Evolutionary conservation across 2,329 filamentous ascomycete genomes (phyloP).

Genomic region (Beauveria rudraprayagi): DNA sequence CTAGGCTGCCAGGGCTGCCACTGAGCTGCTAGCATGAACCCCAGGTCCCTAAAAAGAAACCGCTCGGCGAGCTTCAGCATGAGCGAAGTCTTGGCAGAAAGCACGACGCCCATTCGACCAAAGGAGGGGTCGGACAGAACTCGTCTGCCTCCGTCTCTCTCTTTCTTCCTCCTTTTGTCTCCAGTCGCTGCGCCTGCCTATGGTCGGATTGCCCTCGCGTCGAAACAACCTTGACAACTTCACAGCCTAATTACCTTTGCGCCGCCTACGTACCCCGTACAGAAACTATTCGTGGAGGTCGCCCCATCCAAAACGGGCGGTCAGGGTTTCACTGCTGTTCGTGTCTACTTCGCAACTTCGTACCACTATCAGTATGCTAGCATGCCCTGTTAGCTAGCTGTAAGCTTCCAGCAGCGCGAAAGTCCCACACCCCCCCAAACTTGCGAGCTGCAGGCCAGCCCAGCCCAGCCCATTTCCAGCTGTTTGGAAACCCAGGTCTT

Average conservation of each 20-base stretch:
- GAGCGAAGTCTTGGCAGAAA: background rate
- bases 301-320: background rate
- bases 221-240: too few species aligned
- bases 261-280: background rate
- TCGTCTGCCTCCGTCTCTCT: too few species aligned
- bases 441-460: background rate
- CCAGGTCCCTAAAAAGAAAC: slow-evolving; percentile 1
- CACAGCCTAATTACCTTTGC: background rate
- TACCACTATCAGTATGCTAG: too few species aligned
- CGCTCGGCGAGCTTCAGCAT: background rate
- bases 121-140: background rate
- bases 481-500: background rate
- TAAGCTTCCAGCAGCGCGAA: background rate
- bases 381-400: background rate
- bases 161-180: too few species aligned
- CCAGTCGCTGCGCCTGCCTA: too few species aligned
- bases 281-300: too few species aligned
- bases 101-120: background rate
- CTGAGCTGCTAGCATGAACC: background rate
- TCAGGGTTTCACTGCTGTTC: background rate
- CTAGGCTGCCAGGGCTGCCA: background rate
- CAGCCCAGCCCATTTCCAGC: slow-evolving; percentile 8
- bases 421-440: background rate
- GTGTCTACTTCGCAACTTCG: background rate
- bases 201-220: too few species aligned